These are phyloP conservation scores for Claviceps humidiphila DNA, from an alignment of 2,329 filamentous ascomycete genomes.

Conservation along the genomic window DNA sequence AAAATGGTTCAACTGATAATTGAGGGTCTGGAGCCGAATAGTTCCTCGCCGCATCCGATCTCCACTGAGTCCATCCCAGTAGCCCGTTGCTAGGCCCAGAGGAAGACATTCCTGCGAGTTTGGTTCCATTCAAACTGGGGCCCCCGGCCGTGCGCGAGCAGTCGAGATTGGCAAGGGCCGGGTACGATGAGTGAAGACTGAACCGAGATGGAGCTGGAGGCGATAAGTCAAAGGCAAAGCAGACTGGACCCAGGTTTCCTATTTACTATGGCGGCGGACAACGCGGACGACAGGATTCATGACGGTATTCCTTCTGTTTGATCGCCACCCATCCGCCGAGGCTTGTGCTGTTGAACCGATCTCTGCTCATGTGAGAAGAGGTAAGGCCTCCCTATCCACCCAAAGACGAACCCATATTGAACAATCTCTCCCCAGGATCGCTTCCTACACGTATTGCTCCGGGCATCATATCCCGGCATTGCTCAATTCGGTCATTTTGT, in stretches of 20 bases:
- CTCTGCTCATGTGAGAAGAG: background rate
- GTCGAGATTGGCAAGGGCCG: background rate
- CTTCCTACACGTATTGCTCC: background rate
- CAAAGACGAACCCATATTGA: conserved; percentile 3
- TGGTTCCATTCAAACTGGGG: conserved; percentile 2
- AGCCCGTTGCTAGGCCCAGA: conserved; percentile 1
- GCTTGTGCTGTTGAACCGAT: background rate
- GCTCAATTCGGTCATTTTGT: background rate
- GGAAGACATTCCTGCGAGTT: conserved; percentile 6
- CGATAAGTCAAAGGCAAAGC: background rate
- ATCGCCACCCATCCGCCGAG: conserved; percentile 2
- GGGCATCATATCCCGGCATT: background rate
- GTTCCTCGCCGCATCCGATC: background rate
- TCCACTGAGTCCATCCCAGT: conserved; percentile 1
- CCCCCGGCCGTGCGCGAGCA: conserved; percentile 3
- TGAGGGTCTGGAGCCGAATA: background rate
- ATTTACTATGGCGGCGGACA: background rate
- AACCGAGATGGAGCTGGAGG: background rate
- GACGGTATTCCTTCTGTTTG: background rate
- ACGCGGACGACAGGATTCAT: background rate
- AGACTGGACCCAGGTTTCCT: background rate
- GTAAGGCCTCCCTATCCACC: background rate
- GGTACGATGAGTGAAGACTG: background rate
- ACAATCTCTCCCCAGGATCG: background rate
- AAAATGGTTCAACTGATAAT: background rate